Evolutionary conservation across 2,329 filamentous ascomycete species (phyloP), one percentile per base, ranked within the genome.

Genomic region (Sarocladium kiliense): DNA sequence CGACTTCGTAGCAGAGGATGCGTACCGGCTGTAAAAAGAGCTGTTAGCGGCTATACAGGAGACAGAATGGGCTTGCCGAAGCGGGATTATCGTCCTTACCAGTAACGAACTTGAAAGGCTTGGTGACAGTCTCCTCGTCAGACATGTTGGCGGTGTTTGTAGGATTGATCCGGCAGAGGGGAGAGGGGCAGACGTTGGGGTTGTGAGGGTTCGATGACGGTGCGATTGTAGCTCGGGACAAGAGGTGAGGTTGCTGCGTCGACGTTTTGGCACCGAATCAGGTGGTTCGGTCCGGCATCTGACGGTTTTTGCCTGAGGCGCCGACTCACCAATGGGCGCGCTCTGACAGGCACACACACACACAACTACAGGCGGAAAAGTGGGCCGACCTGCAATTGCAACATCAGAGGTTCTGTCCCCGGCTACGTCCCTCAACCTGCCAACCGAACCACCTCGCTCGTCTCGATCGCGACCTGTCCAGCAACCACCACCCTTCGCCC

Each of bases 101-200:
- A 80, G 93, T 97, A 71, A 97, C 94, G 80, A 97, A 97, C 89
- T 99, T 99, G 88, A 99, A 99, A 77, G 95, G 95, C 87, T 97
- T 99, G 79, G 92, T 97, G 65, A 82, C 81, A 75, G 82, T 81
- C 75, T 96, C 89, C 67, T 75, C 68, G 71, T 85, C 81, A 70
- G 90, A 87, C 71, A 89, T 89, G 69, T 95, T 90, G 74, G 91
- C 88, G 93, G 99, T 99, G 67, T 78, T 92, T 83, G 64, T 62
- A 63, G 68, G 63, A 61, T 68, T 67, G 53, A 21, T 45, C 53
- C 21, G 41, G 41, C n/a, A 49, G 42, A 55, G 54, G 32, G 21
- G 60, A 56, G 58, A 57, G 60, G 47, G 27, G 6, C n/a, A 10
- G 27, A 32, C 11, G 62, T 63, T 61, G 61, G 50, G 58, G 47